A percentile compares a stretch with the other conserved stretches of the same genome.
Conservation (phyloP, 2,329 filamentous ascomycete species). For the Aspergillus thermomutatus region DNA sequence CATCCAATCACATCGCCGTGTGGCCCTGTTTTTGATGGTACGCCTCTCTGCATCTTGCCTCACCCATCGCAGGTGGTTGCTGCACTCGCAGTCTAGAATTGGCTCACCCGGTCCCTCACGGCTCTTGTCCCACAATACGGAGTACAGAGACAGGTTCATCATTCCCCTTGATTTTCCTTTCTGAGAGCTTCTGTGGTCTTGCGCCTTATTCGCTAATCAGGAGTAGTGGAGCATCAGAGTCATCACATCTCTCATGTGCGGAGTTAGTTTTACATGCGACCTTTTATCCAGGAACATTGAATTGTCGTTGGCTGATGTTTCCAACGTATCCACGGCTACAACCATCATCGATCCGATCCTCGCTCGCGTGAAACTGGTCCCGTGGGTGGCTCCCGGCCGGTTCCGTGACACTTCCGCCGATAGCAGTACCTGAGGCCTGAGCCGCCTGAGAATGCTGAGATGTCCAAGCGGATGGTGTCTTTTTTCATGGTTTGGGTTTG, state of each 20-base stretch:
- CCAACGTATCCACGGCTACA: slow-evolving; percentile 6
- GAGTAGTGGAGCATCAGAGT: neutral
- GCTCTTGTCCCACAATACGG: neutral
- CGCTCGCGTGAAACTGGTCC: slow-evolving; percentile 16
- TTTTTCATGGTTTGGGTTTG: neutral
- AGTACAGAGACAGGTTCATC: neutral
- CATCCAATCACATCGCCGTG: slow-evolving; percentile 12
- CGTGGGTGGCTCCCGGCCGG: slow-evolving; percentile 19
- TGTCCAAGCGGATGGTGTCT: neutral
- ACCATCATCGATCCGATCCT: slow-evolving; percentile 17
- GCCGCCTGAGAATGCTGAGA: too few relatives aligned
- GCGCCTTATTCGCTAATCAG: neutral
- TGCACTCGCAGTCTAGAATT: slow-evolving; percentile 12
- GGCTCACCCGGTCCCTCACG: slow-evolving; percentile 5
- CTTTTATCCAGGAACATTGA: neutral
- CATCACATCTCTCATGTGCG: neutral
- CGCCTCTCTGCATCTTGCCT: neutral
- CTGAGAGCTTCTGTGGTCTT: neutral
- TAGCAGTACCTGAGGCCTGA: slow-evolving; percentile 4
- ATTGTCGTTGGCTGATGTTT: neutral
- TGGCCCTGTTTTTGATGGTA: neutral
- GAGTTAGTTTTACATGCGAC: neutral
- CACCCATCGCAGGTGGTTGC: neutral
- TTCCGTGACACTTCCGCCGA: slow-evolving; percentile 9
- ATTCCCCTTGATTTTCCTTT: slow-evolving; percentile 3